Evolutionary conservation across 257 asterid species (phyloP).

Genomic region (Solanum pinnatisectum): DNA sequence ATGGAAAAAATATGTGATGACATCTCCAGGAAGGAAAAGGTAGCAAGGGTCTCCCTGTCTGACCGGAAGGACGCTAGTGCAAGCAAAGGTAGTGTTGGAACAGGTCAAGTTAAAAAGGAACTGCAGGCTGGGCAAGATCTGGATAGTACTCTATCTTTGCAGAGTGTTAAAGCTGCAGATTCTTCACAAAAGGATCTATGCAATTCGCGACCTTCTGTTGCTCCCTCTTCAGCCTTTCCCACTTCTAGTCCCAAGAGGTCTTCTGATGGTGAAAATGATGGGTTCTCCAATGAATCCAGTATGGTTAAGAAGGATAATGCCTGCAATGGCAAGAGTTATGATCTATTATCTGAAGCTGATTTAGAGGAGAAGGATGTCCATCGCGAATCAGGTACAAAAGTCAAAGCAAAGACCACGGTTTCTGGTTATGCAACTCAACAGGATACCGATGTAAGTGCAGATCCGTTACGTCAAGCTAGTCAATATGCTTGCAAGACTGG

Average conservation of each 20-base stretch:
- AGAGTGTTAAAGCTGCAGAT: slow-evolving; percentile 24
- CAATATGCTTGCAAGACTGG: slow-evolving; percentile 22
- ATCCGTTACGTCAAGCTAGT: slow-evolving; percentile 20
- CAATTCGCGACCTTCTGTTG: slow-evolving; percentile 44
- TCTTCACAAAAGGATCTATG: slow-evolving; percentile 48
- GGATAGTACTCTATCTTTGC: slow-evolving; percentile 20
- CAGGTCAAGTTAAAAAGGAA: slow-evolving; percentile 31
- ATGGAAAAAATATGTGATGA: slow-evolving; percentile 36
- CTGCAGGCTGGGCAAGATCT: slow-evolving; percentile 23
- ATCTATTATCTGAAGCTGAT: slow-evolving; percentile 14
- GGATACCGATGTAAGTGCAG: slow-evolving; percentile 17
- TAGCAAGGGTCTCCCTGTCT: slow-evolving; percentile 54
- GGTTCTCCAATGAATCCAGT: slow-evolving; percentile 17
- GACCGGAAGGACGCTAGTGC: slow-evolving; percentile 47
- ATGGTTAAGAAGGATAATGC: slow-evolving; percentile 26
- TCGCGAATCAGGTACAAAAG: slow-evolving; percentile 23
- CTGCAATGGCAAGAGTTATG: slow-evolving; percentile 17
- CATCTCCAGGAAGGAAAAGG: slow-evolving; percentile 59
- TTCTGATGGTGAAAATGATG: slow-evolving; percentile 29
- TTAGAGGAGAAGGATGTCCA: slow-evolving; percentile 10
- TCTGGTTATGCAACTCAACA: slow-evolving; percentile 10
- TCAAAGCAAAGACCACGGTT: slow-evolving; percentile 23
- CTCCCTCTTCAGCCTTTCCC: slow-evolving; percentile 61
- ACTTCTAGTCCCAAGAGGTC: slow-evolving; percentile 38
- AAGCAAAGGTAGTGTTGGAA: slow-evolving; percentile 30